These are phyloP conservation scores for Pseudonectria foliicola DNA, from an alignment of 2,329 filamentous ascomycete species.

Conservation along the genomic window DNA sequence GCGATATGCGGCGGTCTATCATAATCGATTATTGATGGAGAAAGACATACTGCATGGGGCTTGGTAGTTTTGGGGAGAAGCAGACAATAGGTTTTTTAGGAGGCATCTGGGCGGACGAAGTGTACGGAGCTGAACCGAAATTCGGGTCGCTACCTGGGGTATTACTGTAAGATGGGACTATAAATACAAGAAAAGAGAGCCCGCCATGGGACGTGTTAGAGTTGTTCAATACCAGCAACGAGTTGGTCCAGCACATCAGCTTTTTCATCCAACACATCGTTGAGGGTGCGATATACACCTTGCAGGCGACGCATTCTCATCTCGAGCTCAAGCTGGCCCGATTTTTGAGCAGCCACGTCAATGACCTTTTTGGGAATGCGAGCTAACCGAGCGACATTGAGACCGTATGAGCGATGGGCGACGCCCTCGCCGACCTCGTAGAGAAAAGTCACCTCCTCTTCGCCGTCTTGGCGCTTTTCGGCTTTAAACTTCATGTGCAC, in stretches of 20 bases:
- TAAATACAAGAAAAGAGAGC: neutral
- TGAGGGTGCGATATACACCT: constrained; percentile 37
- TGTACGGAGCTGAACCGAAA: no score
- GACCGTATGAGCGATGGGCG: constrained; percentile 85
- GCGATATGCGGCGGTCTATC: no score
- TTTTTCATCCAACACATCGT: constrained; percentile 31
- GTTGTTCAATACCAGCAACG: constrained; percentile 50
- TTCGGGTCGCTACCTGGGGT: no score
- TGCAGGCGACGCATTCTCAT: constrained; percentile 57
- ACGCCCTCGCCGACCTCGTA: constrained; percentile 90
- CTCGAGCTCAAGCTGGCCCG: constrained; percentile 68
- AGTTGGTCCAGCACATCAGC: constrained; percentile 45
- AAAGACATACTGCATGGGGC: no score
- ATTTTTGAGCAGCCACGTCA: constrained; percentile 73
- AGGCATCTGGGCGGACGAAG: no score
- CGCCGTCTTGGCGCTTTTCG: constrained; percentile 35
- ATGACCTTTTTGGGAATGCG: constrained; percentile 71
- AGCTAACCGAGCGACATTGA: constrained; percentile 87
- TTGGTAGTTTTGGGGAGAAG: no score
- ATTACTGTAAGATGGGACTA: no score
- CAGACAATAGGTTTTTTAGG: no score
- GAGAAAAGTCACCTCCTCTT: constrained; percentile 83
- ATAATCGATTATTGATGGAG: no score
- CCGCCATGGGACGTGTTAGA: constrained; percentile 30
- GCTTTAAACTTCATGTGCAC: constrained; percentile 86